Percentiles rank a stretch among this genome's conserved stretches.
Evolutionary conservation across 108 stramenopile genomes (phyloP).

Genomic region (Nitzschia palea): DNA sequence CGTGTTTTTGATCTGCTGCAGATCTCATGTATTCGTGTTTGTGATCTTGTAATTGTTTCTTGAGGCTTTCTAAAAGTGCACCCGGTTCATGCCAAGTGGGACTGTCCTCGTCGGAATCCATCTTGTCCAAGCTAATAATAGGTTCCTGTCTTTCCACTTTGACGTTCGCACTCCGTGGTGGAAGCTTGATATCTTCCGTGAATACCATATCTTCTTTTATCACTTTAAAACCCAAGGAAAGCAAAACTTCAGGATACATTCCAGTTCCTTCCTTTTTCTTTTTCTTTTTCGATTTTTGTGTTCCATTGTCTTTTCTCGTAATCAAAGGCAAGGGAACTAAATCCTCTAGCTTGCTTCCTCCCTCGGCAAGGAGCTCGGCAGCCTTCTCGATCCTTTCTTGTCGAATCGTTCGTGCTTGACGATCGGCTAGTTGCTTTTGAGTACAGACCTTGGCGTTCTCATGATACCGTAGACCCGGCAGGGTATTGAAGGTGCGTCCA

Average conservation of each 20-base stretch:
- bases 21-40: constrained; percentile 1
- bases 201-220: constrained; percentile 14
- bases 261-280: constrained; percentile 8
- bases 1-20: constrained; percentile 23
- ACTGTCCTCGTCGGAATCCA: not conserved
- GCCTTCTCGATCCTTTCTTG: not conserved
- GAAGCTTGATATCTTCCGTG: constrained; percentile 1
- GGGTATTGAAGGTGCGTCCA: constrained; percentile 36
- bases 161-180: not conserved
- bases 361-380: not conserved
- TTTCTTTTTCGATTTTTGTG: constrained; percentile 6
- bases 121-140: not conserved
- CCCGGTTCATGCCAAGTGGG: not conserved
- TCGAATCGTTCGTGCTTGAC: not conserved
- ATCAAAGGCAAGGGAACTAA: not conserved
- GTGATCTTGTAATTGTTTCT: constrained; percentile 11
- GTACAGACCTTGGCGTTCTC: constrained; percentile 19
- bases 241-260: constrained; percentile 44
- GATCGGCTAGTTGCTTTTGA: not conserved
- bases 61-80: constrained; percentile 18
- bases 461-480: constrained; percentile 35
- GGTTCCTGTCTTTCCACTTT: not conserved
- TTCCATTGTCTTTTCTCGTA: not conserved
- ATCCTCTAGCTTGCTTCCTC: not conserved
- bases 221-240: constrained; percentile 39